A percentile compares a stretch with the other conserved stretches of the same genome.
These are phyloP conservation scores for Crotalaria pallida DNA, from an alignment of 306 rosid species.

Conservation along the genomic window DNA sequence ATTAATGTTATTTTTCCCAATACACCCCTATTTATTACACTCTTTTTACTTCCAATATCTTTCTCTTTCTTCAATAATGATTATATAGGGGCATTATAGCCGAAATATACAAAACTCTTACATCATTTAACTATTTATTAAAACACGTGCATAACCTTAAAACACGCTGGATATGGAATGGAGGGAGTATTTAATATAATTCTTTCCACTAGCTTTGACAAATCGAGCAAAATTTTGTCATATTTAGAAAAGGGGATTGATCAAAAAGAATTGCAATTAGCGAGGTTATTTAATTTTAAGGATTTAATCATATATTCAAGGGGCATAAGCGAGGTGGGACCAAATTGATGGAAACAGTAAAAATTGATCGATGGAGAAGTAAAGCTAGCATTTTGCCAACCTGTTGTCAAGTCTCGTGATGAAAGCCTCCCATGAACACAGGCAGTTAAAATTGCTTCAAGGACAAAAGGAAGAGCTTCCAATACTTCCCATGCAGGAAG, in stretches of 20 bases:
- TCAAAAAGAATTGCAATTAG: conserved; percentile 8
- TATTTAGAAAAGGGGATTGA: not conserved
- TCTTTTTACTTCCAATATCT: too few species aligned
- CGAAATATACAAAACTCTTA: too few species aligned
- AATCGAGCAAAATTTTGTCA: not conserved
- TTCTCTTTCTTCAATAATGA: too few species aligned
- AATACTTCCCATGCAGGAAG: conserved; percentile 79
- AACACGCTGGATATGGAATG: too few species aligned
- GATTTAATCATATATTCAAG: conserved; percentile 12
- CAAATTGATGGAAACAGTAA: not conserved
- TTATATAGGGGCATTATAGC: too few species aligned
- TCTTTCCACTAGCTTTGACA: not conserved
- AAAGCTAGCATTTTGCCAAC: conserved; percentile 36
- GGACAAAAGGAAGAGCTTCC: conserved; percentile 73
- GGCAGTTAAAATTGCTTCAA: conserved; percentile 71
- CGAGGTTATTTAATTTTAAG: conserved; percentile 7
- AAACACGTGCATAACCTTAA: too few species aligned
- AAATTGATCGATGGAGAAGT: conserved; percentile 17
- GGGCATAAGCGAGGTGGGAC: not conserved
- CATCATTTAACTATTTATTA: too few species aligned
- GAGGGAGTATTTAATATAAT: not conserved
- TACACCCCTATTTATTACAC: too few species aligned
- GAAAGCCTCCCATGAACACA: conserved; percentile 78
- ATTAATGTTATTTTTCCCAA: too few species aligned
- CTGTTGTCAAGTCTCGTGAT: conserved; percentile 76